Percentiles rank a stretch among this genome's conserved stretches.
Evolutionary conservation across 179 eudicot genomes (phyloP).

Genomic region (Carnegiea gigantea): DNA sequence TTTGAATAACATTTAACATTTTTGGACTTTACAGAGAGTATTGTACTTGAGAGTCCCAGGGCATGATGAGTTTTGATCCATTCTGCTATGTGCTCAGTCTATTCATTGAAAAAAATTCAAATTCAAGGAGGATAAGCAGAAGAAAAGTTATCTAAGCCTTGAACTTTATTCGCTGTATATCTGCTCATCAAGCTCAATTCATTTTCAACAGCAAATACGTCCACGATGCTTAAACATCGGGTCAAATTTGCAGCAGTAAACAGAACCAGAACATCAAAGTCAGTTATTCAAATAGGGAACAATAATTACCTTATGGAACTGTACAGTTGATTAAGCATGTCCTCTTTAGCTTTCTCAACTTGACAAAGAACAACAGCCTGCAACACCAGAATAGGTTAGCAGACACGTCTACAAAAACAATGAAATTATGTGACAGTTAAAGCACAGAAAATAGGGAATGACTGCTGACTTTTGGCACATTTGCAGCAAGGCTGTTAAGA

Average conservation of each 20-base stretch:
- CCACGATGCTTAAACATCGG: background rate
- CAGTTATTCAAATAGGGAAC: background rate
- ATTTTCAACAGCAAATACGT: background rate
- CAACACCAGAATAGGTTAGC: slow-evolving; percentile 24
- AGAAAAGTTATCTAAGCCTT: background rate
- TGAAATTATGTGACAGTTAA: background rate
- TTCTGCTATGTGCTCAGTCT: background rate
- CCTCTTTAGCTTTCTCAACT: slow-evolving; percentile 99
- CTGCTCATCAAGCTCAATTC: background rate
- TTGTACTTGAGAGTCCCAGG: too few species aligned
- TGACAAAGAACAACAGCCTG: slow-evolving; percentile 99
- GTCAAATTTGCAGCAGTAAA: background rate
- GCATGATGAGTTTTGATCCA: too few species aligned
- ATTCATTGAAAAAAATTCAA: background rate
- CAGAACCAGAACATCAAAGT: too few species aligned
- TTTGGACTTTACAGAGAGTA: too few species aligned
- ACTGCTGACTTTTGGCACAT: slow-evolving; percentile 84
- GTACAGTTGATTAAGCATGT: slow-evolving; percentile 92
- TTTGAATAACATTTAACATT: too few species aligned
- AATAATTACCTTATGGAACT: slow-evolving; percentile 77
- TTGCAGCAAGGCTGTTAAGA: slow-evolving; percentile 96
- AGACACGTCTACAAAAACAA: background rate
- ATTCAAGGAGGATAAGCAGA: background rate
- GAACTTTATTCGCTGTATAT: background rate
- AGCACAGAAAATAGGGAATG: background rate